A percentile compares a stretch with the other conserved stretches of the same genome.
These are phyloP conservation scores for Blastocrithidia nonstop DNA, from an alignment of 208 protist genomes.

Conservation along the genomic window DNA sequence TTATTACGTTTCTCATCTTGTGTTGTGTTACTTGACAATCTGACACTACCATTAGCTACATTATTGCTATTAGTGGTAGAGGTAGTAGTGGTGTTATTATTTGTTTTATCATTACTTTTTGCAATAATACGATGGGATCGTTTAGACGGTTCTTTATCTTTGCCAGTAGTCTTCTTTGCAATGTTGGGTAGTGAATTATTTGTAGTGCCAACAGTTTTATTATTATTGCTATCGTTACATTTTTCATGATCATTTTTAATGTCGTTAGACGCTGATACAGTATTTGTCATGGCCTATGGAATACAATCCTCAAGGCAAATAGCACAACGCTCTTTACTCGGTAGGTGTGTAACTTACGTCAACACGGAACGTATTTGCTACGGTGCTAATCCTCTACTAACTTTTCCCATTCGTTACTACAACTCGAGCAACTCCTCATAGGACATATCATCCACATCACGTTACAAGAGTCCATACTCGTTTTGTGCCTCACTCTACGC, in stretches of 20 bases:
- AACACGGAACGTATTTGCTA: slow-evolving; percentile 19
- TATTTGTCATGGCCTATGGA: slow-evolving; percentile 1
- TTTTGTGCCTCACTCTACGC: slow-evolving; percentile 25
- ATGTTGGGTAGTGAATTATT: no score
- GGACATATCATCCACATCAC: slow-evolving; percentile 72
- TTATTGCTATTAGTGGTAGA: neutral
- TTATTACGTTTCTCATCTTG: neutral
- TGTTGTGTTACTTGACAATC: no score
- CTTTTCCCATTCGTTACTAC: slow-evolving; percentile 61
- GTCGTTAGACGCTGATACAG: slow-evolving; percentile 1
- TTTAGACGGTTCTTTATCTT: no score
- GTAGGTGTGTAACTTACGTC: neutral
- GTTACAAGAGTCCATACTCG: slow-evolving; percentile 29
- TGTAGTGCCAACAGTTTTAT: no score
- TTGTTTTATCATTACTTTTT: neutral
- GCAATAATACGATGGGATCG: no score
- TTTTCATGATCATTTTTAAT: neutral
- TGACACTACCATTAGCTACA: neutral
- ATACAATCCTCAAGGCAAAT: slow-evolving; percentile 49
- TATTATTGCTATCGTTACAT: neutral
- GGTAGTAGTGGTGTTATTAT: neutral
- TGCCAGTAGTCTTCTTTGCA: no score
- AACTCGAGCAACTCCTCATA: slow-evolving; percentile 80
- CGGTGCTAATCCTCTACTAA: slow-evolving; percentile 51
- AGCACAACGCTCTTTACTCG: slow-evolving; percentile 25